phyloP scores from a whole-genome alignment of 1,284 basidiomycete species.

The Peniophora sp. region DNA sequence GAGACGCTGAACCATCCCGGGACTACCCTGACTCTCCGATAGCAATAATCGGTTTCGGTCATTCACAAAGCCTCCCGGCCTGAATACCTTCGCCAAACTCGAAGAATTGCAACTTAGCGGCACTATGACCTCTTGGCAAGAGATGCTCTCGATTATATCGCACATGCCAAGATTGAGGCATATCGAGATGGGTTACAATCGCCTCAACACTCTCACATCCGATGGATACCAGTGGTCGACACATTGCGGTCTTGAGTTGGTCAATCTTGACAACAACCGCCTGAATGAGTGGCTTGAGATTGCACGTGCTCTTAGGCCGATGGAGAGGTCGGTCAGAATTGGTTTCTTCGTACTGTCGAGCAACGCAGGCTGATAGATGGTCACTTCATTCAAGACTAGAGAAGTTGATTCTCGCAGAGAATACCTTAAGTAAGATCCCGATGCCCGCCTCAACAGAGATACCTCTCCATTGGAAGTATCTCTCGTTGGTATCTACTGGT shows the following conservation, averaged over 20 bases:
- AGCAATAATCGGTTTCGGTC: conserved; percentile 56
- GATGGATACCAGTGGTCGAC: conserved; percentile 14
- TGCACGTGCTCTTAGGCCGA: conserved; percentile 34
- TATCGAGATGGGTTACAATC: conserved; percentile 78
- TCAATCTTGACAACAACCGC: conserved; percentile 76
- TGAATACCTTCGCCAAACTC: conserved; percentile 46
- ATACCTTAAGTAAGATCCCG: conserved; percentile 41
- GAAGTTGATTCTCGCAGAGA: conserved; percentile 65
- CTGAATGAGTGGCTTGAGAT: conserved; percentile 55
- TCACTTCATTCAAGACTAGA: conserved; percentile 35
- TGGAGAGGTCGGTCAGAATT: conserved; percentile 27
- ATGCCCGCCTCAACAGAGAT: background rate
- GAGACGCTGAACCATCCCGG: conserved; percentile 6
- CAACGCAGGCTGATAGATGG: background rate
- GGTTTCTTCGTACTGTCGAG: background rate
- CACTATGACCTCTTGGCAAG: conserved; percentile 63
- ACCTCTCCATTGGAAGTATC: conserved; percentile 29
- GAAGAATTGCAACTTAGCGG: conserved; percentile 72
- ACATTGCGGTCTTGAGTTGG: conserved; percentile 27
- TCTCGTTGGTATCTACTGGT: conserved; percentile 60
- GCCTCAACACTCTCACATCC: conserved; percentile 32
- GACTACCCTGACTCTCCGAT: conserved; percentile 15
- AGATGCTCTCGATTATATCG: conserved; percentile 45
- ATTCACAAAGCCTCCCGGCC: conserved; percentile 16
- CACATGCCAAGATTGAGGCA: conserved; percentile 55